Evolutionary conservation across 1,139 yeast species (phyloP).

Genomic region (Sugiyamaella neomexicana): DNA sequence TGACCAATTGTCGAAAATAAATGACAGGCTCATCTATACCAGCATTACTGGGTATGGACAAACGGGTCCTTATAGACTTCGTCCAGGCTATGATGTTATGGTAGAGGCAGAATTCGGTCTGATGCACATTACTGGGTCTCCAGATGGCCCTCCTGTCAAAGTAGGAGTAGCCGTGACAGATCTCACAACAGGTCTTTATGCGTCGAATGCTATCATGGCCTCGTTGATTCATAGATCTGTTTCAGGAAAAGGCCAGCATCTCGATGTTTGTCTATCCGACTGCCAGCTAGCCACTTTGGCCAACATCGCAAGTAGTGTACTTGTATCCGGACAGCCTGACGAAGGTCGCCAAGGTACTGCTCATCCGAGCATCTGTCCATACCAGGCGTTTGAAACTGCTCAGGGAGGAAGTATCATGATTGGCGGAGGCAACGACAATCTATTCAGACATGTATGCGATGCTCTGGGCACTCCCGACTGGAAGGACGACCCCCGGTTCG

Average conservation of each 20-base stretch:
- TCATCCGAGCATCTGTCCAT: conserved; percentile 47
- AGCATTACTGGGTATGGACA: conserved; percentile 47
- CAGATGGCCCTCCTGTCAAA: conserved; percentile 45
- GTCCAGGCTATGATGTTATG: conserved; percentile 49
- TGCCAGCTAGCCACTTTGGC: conserved; percentile 46
- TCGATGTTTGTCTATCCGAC: conserved; percentile 43
- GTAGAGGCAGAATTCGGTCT: conserved; percentile 49
- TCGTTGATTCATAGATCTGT: conserved; percentile 40
- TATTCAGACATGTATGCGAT: conserved; percentile 40
- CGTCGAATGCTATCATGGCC: conserved; percentile 44
- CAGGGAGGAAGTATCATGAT: conserved; percentile 43
- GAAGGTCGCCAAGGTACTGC: conserved; percentile 46
- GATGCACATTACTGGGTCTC: conserved; percentile 48
- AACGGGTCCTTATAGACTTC: conserved; percentile 40
- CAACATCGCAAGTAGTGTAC: conserved; percentile 44
- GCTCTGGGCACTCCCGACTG: conserved; percentile 43
- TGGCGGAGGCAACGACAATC: conserved; percentile 47
- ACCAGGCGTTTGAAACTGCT: conserved; percentile 45
- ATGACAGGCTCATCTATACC: conserved; percentile 42
- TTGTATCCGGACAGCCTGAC: conserved; percentile 45
- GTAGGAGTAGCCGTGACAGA: conserved; percentile 50
- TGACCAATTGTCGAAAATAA: conserved; percentile 33
- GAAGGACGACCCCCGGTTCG: conserved; percentile 39
- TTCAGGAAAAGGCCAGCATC: conserved; percentile 43
- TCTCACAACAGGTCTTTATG: conserved; percentile 45